These are phyloP conservation scores for Chamaecrista fasciculata DNA, from an alignment of 306 rosid species.

Conservation along the genomic window DNA sequence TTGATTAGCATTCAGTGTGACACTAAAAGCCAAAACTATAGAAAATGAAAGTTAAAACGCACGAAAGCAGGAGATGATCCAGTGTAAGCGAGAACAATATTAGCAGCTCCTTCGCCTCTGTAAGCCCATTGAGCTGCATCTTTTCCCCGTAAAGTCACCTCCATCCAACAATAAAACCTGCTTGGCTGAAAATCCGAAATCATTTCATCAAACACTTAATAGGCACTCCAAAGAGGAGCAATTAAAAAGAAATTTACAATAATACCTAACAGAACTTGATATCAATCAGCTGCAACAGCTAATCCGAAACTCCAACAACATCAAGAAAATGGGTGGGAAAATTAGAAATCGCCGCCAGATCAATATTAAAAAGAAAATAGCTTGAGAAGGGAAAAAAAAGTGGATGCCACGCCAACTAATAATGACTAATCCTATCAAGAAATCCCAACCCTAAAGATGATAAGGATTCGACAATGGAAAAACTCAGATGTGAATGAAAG, in stretches of 20 bases:
- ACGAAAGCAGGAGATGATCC: slow-evolving; percentile 72
- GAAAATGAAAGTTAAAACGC: slow-evolving; percentile 24
- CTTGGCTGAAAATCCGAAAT: slow-evolving; percentile 29
- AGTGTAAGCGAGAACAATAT: slow-evolving; percentile 72
- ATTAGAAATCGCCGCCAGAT: not conserved
- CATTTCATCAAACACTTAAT: slow-evolving; percentile 32
- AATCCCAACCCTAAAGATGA: not conserved
- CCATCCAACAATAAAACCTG: slow-evolving; percentile 39
- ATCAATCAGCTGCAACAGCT: not conserved
- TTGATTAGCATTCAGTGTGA: not conserved
- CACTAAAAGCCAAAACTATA: not conserved
- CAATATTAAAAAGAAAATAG: too few species aligned
- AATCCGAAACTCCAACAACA: not conserved
- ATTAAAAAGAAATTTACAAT: not conserved
- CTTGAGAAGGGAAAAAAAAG: too few species aligned
- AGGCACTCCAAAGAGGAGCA: not conserved
- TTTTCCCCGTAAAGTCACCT: slow-evolving; percentile 36
- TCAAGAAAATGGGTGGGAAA: not conserved
- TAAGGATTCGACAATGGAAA: not conserved
- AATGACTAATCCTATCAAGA: not conserved
- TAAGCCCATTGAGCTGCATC: slow-evolving; percentile 76
- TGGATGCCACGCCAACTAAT: not conserved
- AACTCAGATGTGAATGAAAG: not conserved
- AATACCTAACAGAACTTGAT: slow-evolving; percentile 1
- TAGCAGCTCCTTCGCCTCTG: slow-evolving; percentile 97